phyloP scores from a whole-genome alignment of 1,139 yeast genomes.

The Yamadazyma kanchanaburiensis region DNA sequence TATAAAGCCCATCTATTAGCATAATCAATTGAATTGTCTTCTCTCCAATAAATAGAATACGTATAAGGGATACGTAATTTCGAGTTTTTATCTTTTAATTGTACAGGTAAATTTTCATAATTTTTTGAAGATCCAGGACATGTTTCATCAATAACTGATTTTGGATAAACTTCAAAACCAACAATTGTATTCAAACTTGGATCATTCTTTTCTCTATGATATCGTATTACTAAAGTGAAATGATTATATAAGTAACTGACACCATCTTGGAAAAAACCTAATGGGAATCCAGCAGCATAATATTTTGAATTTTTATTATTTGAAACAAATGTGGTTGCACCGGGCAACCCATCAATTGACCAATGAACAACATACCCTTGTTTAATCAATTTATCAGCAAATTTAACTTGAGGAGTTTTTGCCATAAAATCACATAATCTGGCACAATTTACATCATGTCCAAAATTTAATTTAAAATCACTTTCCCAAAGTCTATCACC shows the following conservation, averaged over 20 bases:
- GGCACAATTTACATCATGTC: slow-evolving; percentile 60
- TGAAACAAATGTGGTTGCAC: slow-evolving; percentile 80
- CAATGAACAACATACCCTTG: slow-evolving; percentile 80
- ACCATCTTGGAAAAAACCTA: slow-evolving; percentile 65
- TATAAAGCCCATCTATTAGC: slow-evolving; percentile 74
- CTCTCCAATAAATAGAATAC: slow-evolving; percentile 87
- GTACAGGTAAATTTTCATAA: slow-evolving; percentile 52
- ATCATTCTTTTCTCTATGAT: slow-evolving; percentile 47
- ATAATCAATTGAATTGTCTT: slow-evolving; percentile 67
- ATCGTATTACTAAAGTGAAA: slow-evolving; percentile 74
- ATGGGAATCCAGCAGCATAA: slow-evolving; percentile 84
- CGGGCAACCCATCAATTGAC: slow-evolving; percentile 82
- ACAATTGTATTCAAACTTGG: slow-evolving; percentile 60
- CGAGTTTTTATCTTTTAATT: slow-evolving; percentile 17
- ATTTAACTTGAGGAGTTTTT: slow-evolving; percentile 43
- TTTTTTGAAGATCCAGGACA: slow-evolving; percentile 70
- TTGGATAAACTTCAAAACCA: slow-evolving; percentile 89
- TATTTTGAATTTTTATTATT: slow-evolving; percentile 58
- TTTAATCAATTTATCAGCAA: slow-evolving; percentile 61
- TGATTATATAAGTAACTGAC: slow-evolving; percentile 70
- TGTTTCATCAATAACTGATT: slow-evolving; percentile 62
- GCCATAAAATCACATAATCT: slow-evolving; percentile 65
- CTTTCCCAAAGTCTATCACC: slow-evolving; percentile 83
- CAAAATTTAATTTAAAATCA: slow-evolving; percentile 61
- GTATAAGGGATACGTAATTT: slow-evolving; percentile 62